A percentile compares a stretch with the other conserved stretches of the same genome.
phyloP scores from a whole-genome alignment of 2,329 filamentous ascomycete species.

The Pseudocercospora macadamiae region DNA sequence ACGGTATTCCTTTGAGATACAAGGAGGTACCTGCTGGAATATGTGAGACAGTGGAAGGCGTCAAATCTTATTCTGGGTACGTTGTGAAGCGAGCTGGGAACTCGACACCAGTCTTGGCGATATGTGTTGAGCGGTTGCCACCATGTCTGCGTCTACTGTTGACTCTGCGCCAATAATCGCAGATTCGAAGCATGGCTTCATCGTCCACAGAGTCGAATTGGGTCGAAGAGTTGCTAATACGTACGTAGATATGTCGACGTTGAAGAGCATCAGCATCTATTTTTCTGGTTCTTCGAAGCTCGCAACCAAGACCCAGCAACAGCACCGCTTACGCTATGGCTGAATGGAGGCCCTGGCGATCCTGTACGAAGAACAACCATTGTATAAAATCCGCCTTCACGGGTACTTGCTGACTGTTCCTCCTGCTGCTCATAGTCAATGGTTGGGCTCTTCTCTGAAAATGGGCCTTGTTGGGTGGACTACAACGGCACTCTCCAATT shows the following conservation, averaged over 20 bases:
- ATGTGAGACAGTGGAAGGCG: conserved; percentile 59
- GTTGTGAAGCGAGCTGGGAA: too few relatives aligned
- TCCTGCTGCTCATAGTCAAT: too few relatives aligned
- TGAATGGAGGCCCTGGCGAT: conserved; percentile 63
- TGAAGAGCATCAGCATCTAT: conserved; percentile 52
- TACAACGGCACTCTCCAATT: conserved; percentile 38
- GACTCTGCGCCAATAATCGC: too few relatives aligned
- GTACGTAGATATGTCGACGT: conserved; percentile 58
- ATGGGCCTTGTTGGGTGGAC: conserved; percentile 34
- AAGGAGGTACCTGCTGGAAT: conserved; percentile 60
- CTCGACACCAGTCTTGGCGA: too few relatives aligned
- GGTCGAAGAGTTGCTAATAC: too few relatives aligned
- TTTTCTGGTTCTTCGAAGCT: conserved; percentile 61
- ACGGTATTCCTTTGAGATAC: conserved; percentile 59
- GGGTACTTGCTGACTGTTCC: too few relatives aligned
- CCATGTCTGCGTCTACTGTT: too few relatives aligned
- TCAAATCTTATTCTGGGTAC: conserved; percentile 61
- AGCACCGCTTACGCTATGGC: conserved; percentile 64
- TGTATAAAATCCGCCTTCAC: too few relatives aligned
- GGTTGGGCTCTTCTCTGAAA: conserved; percentile 58
- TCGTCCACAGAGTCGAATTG: too few relatives aligned
- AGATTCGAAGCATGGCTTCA: too few relatives aligned
- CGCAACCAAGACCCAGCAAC: conserved; percentile 55
- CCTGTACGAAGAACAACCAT: too few relatives aligned
- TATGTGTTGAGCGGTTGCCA: too few relatives aligned